A percentile compares a stretch with the other conserved stretches of the same genome.
Conservation (phyloP, 345 rosid genomes). For the Melaleuca quinquenervia region DNA sequence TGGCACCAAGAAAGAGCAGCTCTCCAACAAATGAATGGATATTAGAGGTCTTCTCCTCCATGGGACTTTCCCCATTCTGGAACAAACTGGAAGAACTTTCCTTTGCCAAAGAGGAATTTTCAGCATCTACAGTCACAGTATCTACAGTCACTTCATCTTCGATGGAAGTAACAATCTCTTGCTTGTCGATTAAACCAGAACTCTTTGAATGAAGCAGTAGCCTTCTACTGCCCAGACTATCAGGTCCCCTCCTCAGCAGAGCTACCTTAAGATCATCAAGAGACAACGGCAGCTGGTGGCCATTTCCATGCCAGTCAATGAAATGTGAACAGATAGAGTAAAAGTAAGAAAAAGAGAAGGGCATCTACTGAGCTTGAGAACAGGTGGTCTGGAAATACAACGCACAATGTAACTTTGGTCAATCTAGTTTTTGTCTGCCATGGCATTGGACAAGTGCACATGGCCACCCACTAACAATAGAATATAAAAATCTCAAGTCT, state of each 20-base stretch:
- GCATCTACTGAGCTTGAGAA: not conserved
- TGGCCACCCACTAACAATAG: not conserved
- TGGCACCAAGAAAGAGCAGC: slow-evolving; percentile 56
- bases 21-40: slow-evolving; percentile 14
- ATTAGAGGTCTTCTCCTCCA: not conserved
- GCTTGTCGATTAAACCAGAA: slow-evolving; percentile 3
- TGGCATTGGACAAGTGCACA: not conserved
- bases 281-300: not conserved
- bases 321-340: not conserved
- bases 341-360: not conserved
- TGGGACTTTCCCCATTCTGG: not conserved
- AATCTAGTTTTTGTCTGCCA: not conserved
- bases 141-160: slow-evolving; percentile 9
- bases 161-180: slow-evolving; percentile 1
- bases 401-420: not conserved
- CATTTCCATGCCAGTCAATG: not conserved
- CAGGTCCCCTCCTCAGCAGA: slow-evolving; percentile 64
- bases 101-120: not conserved
- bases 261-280: slow-evolving; percentile 47
- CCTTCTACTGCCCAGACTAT: slow-evolving; percentile 47
- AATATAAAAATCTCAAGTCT: not conserved
- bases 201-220: slow-evolving; percentile 18
- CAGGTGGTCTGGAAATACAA: not conserved
- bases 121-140: not conserved
- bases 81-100: not conserved